phyloP scores from a whole-genome alignment of 305 asterid genomes.

The Plantago coronopus region DNA sequence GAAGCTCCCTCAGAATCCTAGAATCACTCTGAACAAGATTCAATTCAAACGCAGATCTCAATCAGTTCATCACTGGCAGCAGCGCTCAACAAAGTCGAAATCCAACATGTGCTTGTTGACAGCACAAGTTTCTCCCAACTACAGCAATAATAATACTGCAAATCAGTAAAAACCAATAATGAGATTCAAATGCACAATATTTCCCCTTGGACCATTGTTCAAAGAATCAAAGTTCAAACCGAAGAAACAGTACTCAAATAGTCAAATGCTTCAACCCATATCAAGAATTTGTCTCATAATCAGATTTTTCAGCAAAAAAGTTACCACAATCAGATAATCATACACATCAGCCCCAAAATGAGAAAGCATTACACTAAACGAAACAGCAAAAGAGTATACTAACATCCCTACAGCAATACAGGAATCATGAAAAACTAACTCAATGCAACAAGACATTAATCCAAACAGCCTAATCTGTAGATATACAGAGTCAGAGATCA shows the following conservation, averaged over 20 bases:
- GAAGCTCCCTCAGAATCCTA: slow-evolving; percentile 31
- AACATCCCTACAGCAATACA: slow-evolving; percentile 7
- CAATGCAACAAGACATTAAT: no score
- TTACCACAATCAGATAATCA: slow-evolving; percentile 12
- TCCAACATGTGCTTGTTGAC: no score
- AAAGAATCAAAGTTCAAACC: no score
- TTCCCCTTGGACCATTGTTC: not conserved
- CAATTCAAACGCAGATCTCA: slow-evolving; percentile 11
- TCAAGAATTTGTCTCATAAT: slow-evolving; percentile 25
- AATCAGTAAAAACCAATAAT: not conserved
- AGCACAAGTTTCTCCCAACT: no score
- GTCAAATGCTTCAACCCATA: slow-evolving; percentile 31
- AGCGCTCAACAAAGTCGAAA: no score
- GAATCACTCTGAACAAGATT: slow-evolving; percentile 12
- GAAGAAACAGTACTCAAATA: slow-evolving; percentile 12
- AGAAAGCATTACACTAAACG: no score
- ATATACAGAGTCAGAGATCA: no score
- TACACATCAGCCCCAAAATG: no score
- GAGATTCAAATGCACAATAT: not conserved
- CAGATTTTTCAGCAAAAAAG: slow-evolving; percentile 31
- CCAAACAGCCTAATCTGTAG: no score
- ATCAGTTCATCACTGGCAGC: slow-evolving; percentile 3
- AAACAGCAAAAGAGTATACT: slow-evolving; percentile 16
- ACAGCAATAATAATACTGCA: not conserved
- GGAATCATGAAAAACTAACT: not conserved